Percentiles rank a stretch among this genome's conserved stretches.
Evolutionary conservation across 108 stramenopile genomes (phyloP).

Genomic region (Skeletonema menzelii): DNA sequence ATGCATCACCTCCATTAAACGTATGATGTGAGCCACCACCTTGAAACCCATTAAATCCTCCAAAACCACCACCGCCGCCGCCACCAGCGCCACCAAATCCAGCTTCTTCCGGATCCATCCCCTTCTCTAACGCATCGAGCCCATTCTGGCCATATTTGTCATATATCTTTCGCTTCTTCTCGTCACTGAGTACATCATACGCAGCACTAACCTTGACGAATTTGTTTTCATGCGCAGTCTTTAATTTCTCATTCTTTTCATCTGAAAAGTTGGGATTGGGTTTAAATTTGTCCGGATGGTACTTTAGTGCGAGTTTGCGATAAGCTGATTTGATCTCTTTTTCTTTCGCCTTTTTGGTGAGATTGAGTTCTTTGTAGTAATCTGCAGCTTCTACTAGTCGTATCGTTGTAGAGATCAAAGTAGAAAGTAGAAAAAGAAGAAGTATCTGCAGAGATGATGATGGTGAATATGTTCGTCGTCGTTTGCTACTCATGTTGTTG

Average conservation of each 20-base stretch:
- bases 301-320: constrained; percentile 56
- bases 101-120: constrained; percentile 67
- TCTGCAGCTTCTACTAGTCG: constrained; percentile 9
- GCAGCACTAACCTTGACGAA: constrained; percentile 77
- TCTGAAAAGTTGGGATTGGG: constrained; percentile 23
- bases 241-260: constrained; percentile 55
- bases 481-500: neutral
- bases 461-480: neutral
- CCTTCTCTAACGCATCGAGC: constrained; percentile 66
- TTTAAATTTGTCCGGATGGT: constrained; percentile 79
- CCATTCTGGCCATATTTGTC: constrained; percentile 85
- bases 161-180: constrained; percentile 82
- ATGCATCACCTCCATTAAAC: constrained; percentile 40
- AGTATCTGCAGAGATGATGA: neutral
- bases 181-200: constrained; percentile 77
- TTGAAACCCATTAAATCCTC: constrained; percentile 21
- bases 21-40: constrained; percentile 15
- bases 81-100: constrained; percentile 62
- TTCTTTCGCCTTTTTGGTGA: constrained; percentile 40
- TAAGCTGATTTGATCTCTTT: constrained; percentile 75
- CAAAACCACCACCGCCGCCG: constrained; percentile 38
- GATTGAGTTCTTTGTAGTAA: constrained; percentile 60
- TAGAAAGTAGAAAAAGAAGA: neutral
- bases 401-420: neutral
- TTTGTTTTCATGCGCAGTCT: constrained; percentile 53